Base-by-base conservation (phyloP, 257 asterid genomes). In the Nicotiana tabacum region DNA sequence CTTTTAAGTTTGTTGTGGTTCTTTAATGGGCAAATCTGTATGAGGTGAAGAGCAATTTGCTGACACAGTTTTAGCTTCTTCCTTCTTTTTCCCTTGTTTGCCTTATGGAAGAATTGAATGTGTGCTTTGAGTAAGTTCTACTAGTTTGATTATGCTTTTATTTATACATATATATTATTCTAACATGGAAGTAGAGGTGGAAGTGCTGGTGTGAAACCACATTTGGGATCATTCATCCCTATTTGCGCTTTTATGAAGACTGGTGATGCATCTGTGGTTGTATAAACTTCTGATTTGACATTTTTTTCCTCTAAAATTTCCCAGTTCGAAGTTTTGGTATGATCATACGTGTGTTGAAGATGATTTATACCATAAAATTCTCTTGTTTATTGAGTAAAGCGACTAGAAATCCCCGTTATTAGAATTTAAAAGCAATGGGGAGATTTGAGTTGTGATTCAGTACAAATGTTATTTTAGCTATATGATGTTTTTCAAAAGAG, bases 61-160 rank as follows among this genome's bases (percentile, higher is more conserved):
- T 76, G 46, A 51, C 80, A 76, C 80, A 48, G 80, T 55, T 76
- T 74, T 51, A 48, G 80, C 80, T 76, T 51, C 80, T 74, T 76
- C 62, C 80, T 32, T 12, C 51, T 15, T 74, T 74, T 74, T 7
- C 2, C 32, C 53, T 76, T 76, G 64, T 76, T 43, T 76, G 64
- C 80, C 64, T 48, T 21, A 51, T 76, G 9, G 46, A 76, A 27
- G 80, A 51, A 76, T 76, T 76, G 80, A 27, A 76, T 51, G 80
- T 74, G 80, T 76, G 80, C 51, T 51, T 53, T 72, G 79, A 4
- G 46, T 8, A 51, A 76, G 43, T 76, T 27, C n/a, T 48, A 51
- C 64, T 76, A 76, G 64, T 76, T 76, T 51, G 29, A 51, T 51
- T 51, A 48, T 15, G 1, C 80, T 4, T 72, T 27, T 1, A 76